Base-by-base conservation (phyloP, 148 eudicot genomes). In the Arctostaphylos glauca region DNA sequence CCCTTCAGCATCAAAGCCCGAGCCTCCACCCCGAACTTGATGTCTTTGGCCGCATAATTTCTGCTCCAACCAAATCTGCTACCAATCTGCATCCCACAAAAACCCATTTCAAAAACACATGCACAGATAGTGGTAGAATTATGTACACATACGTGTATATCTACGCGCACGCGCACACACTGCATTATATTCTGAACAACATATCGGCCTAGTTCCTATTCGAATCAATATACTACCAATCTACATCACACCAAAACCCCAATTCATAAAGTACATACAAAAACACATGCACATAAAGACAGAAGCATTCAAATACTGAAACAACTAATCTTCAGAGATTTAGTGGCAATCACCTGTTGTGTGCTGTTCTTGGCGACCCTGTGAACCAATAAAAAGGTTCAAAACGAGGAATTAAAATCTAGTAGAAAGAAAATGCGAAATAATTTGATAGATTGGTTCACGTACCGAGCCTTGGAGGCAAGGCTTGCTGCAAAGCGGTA, bases 31-130 rank as follows among this genome's bases (percentile, higher is more conserved):
- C 99, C 99, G 75, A 96, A 96, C 80, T 86, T 92, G 15, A 96
- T 84, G 64, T 94, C 99, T 83, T 96, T 96, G 19, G 99, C 99
- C 0, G 98, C 98, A 87, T 96, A 96, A 79, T 94, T 92, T 83
- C 99, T 92, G 87, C 89, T 93, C 92, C 88, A 93, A 83, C 80
- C 85, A 86, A 90, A 90, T 53, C 94, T 92, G 84, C 90, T 83
- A 55, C 85, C 89, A 80, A 85, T 83, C 98, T 95, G 83, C 75
- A 85, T 54, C 60, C 56, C 66, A 53, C 58, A 56, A 14, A 62
- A 66, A 73, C 66, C 59, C 56, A 43, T 8, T 66, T 66, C 71
- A 66, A 25, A 59, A 38, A 46, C 49, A 7, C 64, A 76, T 41
- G 14, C 38, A 31, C 38, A 31, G 38, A 31, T 31, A 31, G 38